Evolutionary conservation across 192 early-diverging fungal genomes (phyloP), one percentile per base, ranked within the genome.

Genomic region (Borealophlyctis nickersoniae): DNA sequence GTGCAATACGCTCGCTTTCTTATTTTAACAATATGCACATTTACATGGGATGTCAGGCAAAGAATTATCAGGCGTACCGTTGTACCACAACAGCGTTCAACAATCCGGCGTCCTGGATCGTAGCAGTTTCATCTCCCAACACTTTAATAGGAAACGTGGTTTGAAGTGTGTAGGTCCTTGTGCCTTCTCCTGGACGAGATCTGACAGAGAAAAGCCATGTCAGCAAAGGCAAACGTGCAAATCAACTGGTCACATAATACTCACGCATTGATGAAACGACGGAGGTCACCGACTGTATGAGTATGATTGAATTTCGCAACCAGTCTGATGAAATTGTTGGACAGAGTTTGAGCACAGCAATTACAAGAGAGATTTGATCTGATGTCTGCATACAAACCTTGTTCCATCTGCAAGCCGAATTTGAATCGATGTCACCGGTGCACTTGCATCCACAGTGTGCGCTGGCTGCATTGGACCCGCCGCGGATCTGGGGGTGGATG

Each of bases 301-400:
- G 88, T 87, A 51, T 93, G 92, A 69, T 98, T 98, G 60, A 91
- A 86, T 56, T 85, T 86, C n/a, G 85, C 87, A n/a, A 96, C 84
- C 77, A 94, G 69, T 59, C 92, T 81, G 58, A 36, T 52, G 49
- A 49, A 52, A 9, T 53, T 1, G 14, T 56, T 30, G 54, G 34
- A 53, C 4, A 55, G 23, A 16, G 24, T 13, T 9, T 54, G 50
- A 45, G 29, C 31, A 5, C 45, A 9, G n/a, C 24, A 14, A 67
- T 22, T n/a, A 36, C 27, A 56, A 52, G 32, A 26, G n/a, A n/a
- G n/a, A n/a, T n/a, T n/a, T n/a, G n/a, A n/a, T n/a, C n/a, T n/a
- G n/a, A n/a, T n/a, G 7, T 34, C 9, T 30, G 52, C 23, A 33
- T 0, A 4, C 29, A 36, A 66, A 85, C 83, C 83, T 82, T 19